These are phyloP conservation scores for Colletotrichum cuscutae DNA, from an alignment of 2,329 filamentous ascomycete species.

Conservation along the genomic window DNA sequence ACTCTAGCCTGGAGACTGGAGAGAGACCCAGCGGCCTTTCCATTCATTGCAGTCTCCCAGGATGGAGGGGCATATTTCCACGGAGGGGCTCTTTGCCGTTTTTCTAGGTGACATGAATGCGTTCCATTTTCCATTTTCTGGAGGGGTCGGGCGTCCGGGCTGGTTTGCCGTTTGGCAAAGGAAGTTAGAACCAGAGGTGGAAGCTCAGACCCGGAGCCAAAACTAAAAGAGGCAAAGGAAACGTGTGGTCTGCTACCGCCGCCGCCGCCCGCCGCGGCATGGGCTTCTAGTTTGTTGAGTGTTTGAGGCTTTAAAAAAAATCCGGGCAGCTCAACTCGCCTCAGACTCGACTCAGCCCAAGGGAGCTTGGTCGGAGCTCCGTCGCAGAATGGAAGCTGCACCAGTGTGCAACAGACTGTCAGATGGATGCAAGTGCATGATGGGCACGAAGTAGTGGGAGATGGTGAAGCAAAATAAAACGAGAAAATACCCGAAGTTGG, in stretches of 20 bases:
- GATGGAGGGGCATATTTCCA: neutral
- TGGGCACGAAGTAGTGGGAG: neutral
- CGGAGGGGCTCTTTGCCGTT: neutral
- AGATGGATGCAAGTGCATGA: neutral
- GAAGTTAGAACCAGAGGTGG: neutral
- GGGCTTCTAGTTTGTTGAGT: constrained; percentile 34
- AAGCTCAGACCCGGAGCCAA: neutral
- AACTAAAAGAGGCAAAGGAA: neutral
- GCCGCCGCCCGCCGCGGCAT: constrained; percentile 1
- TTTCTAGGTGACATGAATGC: constrained; percentile 1
- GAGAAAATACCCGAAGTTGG: constrained; percentile 13
- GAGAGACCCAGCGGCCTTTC: constrained; percentile 1
- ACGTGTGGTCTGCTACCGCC: constrained; percentile 8
- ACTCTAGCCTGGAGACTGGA: neutral
- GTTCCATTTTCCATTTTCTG: no score
- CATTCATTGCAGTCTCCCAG: neutral
- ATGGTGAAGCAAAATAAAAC: constrained; percentile 7
- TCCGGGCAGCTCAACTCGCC: neutral
- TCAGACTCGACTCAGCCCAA: constrained; percentile 7
- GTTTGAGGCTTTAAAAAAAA: constrained; percentile 19
- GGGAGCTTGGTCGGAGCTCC: neutral
- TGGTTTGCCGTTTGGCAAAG: neutral
- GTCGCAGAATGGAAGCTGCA: neutral
- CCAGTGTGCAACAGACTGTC: neutral
- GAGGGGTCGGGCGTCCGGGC: constrained; percentile 5